Evolutionary conservation across 2,329 filamentous ascomycete genomes (phyloP).

Genomic region (Ilyonectria destructans): DNA sequence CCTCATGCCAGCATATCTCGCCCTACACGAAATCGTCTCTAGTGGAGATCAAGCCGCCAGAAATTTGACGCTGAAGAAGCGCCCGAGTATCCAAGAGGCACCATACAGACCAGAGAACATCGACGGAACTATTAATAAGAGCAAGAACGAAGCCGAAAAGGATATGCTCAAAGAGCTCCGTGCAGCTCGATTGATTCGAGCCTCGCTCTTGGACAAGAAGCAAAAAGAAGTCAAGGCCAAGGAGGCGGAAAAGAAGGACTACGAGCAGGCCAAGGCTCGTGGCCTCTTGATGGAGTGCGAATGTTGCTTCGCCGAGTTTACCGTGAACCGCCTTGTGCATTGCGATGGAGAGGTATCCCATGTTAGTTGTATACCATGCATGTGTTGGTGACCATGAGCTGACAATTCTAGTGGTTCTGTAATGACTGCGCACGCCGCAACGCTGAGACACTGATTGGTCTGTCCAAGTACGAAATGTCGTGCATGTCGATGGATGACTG

Average conservation of each 20-base stretch:
- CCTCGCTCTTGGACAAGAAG: conserved; percentile 36
- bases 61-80: conserved; percentile 35
- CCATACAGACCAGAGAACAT: conserved; percentile 32
- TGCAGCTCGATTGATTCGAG: conserved; percentile 35
- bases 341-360: conserved; percentile 75
- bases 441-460: conserved; percentile 79
- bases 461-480: conserved; percentile 76
- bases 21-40: conserved; percentile 28
- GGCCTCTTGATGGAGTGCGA: conserved; percentile 77
- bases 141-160: conserved; percentile 15
- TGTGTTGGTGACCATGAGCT: conserved; percentile 15
- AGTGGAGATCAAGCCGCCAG: not conserved
- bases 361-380: conserved; percentile 46
- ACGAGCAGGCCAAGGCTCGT: conserved; percentile 58
- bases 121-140: conserved; percentile 19
- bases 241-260: conserved; percentile 58
- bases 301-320: conserved; percentile 80
- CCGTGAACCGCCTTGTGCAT: conserved; percentile 78
- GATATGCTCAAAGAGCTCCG: conserved; percentile 43
- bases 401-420: conserved; percentile 74
- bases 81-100: not conserved
- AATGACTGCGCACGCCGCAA: conserved; percentile 74
- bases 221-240: conserved; percentile 53
- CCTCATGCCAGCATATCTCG: conserved; percentile 41
- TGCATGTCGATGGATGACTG: conserved; percentile 84